phyloP scores from a whole-genome alignment of 108 stramenopile species.

The Chaetoceros tenuissimus region DNA sequence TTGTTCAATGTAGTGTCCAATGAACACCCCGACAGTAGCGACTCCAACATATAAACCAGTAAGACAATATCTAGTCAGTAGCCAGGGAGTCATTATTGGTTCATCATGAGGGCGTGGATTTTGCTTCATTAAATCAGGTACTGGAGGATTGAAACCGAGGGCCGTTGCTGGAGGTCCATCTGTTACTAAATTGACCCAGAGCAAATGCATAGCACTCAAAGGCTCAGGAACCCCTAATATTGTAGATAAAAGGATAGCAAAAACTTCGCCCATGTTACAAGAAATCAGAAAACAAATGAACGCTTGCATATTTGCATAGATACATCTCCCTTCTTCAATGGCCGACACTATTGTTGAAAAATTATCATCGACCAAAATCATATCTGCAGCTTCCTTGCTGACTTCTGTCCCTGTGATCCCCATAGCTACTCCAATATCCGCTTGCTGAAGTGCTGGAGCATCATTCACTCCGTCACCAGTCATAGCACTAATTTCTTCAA shows the following conservation, averaged over 20 bases:
- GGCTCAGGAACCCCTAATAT: constrained; percentile 92
- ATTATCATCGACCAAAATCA: constrained; percentile 96
- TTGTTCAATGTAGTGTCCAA: constrained; percentile 77
- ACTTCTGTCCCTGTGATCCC: constrained; percentile 89
- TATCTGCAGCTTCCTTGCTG: constrained; percentile 86
- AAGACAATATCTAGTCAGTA: constrained; percentile 87
- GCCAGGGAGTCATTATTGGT: constrained; percentile 93
- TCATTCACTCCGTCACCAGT: constrained; percentile 99
- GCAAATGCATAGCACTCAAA: constrained; percentile 94
- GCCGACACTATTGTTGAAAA: constrained; percentile 96
- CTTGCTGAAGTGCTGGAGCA: constrained; percentile 97
- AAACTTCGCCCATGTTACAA: constrained; percentile 97
- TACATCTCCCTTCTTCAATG: constrained; percentile 94
- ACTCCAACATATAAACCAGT: constrained; percentile 95
- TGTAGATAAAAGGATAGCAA: constrained; percentile 87
- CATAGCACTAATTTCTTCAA: constrained; percentile 94
- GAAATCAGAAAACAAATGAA: constrained; percentile 98
- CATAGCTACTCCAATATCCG: constrained; percentile 94
- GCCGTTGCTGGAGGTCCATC: constrained; percentile 98
- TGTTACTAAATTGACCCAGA: constrained; percentile 98
- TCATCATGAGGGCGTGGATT: constrained; percentile 88
- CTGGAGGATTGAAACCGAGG: constrained; percentile 95
- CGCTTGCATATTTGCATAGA: constrained; percentile 97
- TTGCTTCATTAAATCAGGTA: constrained; percentile 81
- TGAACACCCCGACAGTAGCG: constrained; percentile 92